Evolutionary conservation across 306 rosid species (phyloP).

Genomic region (Fragaria vesca): DNA sequence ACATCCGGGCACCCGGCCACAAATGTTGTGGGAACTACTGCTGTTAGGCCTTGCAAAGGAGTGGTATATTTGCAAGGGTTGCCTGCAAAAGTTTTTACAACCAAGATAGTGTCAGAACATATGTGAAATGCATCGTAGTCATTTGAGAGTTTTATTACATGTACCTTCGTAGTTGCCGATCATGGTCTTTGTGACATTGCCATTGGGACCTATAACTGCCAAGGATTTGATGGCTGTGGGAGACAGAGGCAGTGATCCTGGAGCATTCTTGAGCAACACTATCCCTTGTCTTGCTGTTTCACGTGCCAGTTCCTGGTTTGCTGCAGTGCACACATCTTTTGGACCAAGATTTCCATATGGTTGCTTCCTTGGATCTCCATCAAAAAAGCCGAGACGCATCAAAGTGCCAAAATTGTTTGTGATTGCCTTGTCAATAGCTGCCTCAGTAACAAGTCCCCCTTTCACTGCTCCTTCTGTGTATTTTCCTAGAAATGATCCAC

Average conservation of each 20-base stretch:
- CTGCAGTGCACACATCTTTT: slow-evolving; percentile 82
- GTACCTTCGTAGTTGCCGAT: slow-evolving; percentile 91
- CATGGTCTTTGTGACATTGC: slow-evolving; percentile 86
- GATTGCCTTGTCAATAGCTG: slow-evolving; percentile 67
- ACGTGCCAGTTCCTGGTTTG: slow-evolving; percentile 69
- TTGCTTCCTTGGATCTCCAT: slow-evolving; percentile 84
- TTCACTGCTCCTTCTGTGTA: slow-evolving; percentile 81
- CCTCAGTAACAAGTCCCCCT: slow-evolving; percentile 70
- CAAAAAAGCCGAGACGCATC: slow-evolving; percentile 92
- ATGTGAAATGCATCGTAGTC: neutral
- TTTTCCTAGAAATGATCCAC: slow-evolving; percentile 67
- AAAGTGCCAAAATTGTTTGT: slow-evolving; percentile 78
- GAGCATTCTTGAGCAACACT: slow-evolving; percentile 79
- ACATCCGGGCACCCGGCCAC: slow-evolving; percentile 73
- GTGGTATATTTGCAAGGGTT: slow-evolving; percentile 76
- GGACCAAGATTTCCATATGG: slow-evolving; percentile 85
- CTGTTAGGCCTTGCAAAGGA: slow-evolving; percentile 83
- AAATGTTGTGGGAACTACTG: slow-evolving; percentile 59
- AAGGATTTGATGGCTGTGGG: slow-evolving; percentile 64
- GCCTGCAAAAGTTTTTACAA: slow-evolving; percentile 51
- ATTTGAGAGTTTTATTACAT: neutral
- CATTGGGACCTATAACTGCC: slow-evolving; percentile 95
- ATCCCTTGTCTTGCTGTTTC: slow-evolving; percentile 97
- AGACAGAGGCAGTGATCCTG: slow-evolving; percentile 65
- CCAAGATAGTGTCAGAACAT: neutral